Evolutionary conservation across 805 yeast species (phyloP).

Genomic region (Monosporozyma siamensis): DNA sequence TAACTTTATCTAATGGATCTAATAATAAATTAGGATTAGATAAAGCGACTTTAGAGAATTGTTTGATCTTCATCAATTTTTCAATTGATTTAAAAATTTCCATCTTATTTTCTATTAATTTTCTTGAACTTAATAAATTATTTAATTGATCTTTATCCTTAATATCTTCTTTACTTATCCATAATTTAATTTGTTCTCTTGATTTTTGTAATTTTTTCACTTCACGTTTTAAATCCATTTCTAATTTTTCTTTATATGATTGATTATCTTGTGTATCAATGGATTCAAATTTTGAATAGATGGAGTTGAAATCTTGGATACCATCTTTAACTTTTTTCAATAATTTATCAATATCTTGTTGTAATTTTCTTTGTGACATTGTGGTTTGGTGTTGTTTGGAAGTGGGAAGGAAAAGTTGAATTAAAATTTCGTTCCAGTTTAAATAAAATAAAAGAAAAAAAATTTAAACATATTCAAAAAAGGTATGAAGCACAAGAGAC

Average conservation of each 20-base stretch:
- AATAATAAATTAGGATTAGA: slow-evolving; percentile 51
- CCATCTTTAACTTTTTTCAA: slow-evolving; percentile 92
- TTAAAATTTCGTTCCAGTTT: too few relatives aligned
- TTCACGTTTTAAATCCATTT: slow-evolving; percentile 85
- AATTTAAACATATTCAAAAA: neutral
- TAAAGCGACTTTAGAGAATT: slow-evolving; percentile 86
- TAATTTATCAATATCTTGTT: slow-evolving; percentile 82
- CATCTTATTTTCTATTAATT: slow-evolving; percentile 70
- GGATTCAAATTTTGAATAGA: slow-evolving; percentile 74
- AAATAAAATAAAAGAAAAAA: too few relatives aligned
- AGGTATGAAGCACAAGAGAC: neutral
- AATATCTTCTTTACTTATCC: slow-evolving; percentile 87
- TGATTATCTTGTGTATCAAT: slow-evolving; percentile 52
- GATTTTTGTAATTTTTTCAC: slow-evolving; percentile 88
- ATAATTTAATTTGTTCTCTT: slow-evolving; percentile 89
- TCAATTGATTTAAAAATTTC: slow-evolving; percentile 93
- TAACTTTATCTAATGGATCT: slow-evolving; percentile 76
- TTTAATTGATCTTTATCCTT: slow-evolving; percentile 70
- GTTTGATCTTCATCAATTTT: slow-evolving; percentile 86
- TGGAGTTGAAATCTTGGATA: slow-evolving; percentile 69
- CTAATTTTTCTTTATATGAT: slow-evolving; percentile 88
- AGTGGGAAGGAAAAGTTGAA: too few relatives aligned
- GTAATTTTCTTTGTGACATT: slow-evolving; percentile 41
- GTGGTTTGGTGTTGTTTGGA: neutral
- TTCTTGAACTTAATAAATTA: slow-evolving; percentile 59